phyloP scores from a whole-genome alignment of 345 rosid genomes.

The Brassica nigra region DNA sequence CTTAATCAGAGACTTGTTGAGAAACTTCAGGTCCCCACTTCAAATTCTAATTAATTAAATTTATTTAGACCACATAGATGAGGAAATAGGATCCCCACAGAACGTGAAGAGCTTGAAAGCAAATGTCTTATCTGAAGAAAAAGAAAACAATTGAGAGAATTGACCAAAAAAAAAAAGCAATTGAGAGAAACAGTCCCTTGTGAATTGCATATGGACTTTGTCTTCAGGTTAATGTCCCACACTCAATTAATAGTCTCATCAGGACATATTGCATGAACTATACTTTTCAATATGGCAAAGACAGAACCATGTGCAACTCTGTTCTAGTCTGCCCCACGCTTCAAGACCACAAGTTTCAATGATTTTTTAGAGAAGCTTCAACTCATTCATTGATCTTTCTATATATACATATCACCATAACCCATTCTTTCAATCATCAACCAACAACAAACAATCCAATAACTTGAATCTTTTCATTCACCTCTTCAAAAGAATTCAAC shows the following conservation, averaged over 20 bases:
- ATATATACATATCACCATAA: conserved; percentile 23
- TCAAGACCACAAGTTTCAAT: conserved; percentile 8
- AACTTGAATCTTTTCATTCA: conserved; percentile 23
- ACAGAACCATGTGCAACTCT: conserved; percentile 37
- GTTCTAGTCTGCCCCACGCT: conserved; percentile 19
- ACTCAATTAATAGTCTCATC: neutral
- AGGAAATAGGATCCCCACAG: conserved; percentile 21
- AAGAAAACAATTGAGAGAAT: conserved; percentile 18
- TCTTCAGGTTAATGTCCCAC: conserved; percentile 9
- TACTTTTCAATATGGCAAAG: neutral
- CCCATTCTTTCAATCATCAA: conserved; percentile 20
- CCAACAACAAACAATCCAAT: conserved; percentile 15
- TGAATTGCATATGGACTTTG: conserved; percentile 14
- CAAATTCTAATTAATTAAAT: neutral
- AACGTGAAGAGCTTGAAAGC: conserved; percentile 15
- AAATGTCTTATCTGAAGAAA: too few species aligned
- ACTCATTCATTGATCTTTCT: conserved; percentile 13
- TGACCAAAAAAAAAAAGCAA: neutral
- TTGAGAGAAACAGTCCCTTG: conserved; percentile 31
- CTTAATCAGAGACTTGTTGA: conserved; percentile 14
- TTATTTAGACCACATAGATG: conserved; percentile 4
- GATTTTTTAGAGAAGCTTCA: neutral
- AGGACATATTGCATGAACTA: neutral
- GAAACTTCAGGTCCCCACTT: conserved; percentile 27
- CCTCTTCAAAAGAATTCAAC: conserved; percentile 10